Base-by-base conservation (phyloP, 805 yeast species). In the Candida endomychidarum region DNA sequence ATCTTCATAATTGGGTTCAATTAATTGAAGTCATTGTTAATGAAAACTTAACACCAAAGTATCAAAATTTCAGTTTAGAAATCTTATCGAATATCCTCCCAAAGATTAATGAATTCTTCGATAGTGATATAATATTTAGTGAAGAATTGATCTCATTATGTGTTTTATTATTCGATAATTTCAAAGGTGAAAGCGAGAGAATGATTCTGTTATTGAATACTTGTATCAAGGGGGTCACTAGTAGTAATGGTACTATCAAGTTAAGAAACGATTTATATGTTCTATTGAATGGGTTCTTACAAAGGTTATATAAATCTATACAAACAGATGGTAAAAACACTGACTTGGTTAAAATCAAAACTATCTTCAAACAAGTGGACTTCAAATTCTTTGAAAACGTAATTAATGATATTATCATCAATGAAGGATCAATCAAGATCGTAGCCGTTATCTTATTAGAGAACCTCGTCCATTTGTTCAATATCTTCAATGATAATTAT, bases 1-100 rank as follows among this genome's bases (percentile, higher is more conserved):
- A 83, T 42, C 63, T 91, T 20, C 87, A 82, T 53, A 77, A 95
- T 0, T 91, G 98, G 98, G 81, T 82, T 16, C 83, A 81, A 49
- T 60, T 90, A 36, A 80, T 87, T 17, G 87, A 88, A 46, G 78
- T 88, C 3, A 61, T 87, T 32, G 79, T 86, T 4, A 70, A 79
- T 4, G 60, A 80, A 40, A 59, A 67, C 5, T 53, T 70, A 0
- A 59, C 63, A n/a, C 68, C 82, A 34, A 42, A 43, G 11, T 40
- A 45, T 17, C 44, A 43, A 34, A 74, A 77, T 26, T 83, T 91
- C 52, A 79, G 88, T 39, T 61, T 87, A 14, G 95, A 85, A 49
- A 77, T 86, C 2, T 80, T 89, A 46, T 95, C 87, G 50, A 69
- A 77, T 3, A 70, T 87, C 17, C 71, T 87, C 15, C 96, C 96